phyloP scores from a whole-genome alignment of 192 early-diverging fungal genomes.

The Pilaira anomala region DNA sequence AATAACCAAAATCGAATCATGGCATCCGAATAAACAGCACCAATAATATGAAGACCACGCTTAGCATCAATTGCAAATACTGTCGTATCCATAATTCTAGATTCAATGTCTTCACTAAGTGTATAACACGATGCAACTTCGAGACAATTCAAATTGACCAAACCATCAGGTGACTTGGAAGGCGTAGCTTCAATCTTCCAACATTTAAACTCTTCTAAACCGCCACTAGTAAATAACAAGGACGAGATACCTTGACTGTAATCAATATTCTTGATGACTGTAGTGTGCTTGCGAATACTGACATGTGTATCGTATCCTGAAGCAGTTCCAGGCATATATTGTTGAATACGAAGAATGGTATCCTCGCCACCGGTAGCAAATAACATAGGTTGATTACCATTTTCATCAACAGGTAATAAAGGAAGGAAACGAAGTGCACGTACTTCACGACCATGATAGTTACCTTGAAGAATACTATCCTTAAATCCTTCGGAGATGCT shows the following conservation, averaged over 20 bases:
- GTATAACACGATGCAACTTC: constrained; percentile 44
- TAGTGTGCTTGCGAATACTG: constrained; percentile 48
- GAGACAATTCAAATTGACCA: constrained; percentile 40
- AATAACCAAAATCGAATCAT: constrained; percentile 61
- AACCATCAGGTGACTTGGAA: constrained; percentile 13
- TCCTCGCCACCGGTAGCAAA: constrained; percentile 60
- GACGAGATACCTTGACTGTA: constrained; percentile 35
- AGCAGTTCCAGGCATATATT: constrained; percentile 38
- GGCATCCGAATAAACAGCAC: constrained; percentile 73
- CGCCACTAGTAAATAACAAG: constrained; percentile 63
- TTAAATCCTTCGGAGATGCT: constrained; percentile 42
- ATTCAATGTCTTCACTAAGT: constrained; percentile 52
- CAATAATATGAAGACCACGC: constrained; percentile 50
- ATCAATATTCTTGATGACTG: constrained; percentile 50
- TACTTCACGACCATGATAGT: constrained; percentile 62
- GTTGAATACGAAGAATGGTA: constrained; percentile 49
- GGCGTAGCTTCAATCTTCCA: constrained; percentile 50
- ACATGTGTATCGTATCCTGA: constrained; percentile 15
- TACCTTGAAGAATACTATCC: constrained; percentile 57
- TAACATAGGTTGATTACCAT: constrained; percentile 34
- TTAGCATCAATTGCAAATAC: constrained; percentile 34
- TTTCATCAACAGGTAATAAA: constrained; percentile 10
- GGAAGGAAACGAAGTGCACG: constrained; percentile 46
- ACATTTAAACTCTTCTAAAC: constrained; percentile 58
- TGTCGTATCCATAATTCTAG: constrained; percentile 75